Base-by-base conservation (phyloP, 257 asterid species). In the Nicotiana tomentosiformis region DNA sequence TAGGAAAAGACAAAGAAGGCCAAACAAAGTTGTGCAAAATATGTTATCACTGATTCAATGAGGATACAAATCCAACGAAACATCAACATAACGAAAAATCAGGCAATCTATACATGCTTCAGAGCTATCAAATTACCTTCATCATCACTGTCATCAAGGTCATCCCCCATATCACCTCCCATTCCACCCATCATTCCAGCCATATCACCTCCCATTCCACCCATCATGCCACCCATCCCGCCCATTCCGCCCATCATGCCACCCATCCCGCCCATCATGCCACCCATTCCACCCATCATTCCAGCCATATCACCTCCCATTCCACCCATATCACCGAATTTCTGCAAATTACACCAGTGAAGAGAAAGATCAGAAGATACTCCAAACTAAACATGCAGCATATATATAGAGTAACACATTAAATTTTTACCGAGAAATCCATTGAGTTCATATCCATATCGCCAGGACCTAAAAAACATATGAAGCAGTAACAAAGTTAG, bases 391-490 rank as follows among this genome's bases (percentile, higher is more conserved):
- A 64, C 5, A 60, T 4, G 15, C 29, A 10, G 17, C 79, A 74
- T 14, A 49, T 23, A 78, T 5, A 29, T 26, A 58, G 15, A 46
- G 33, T 4, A 66, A 57, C 35, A 5, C 62, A 43, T 9, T 35
- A 60, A 49, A 37, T 15, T 67, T 91, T 88, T 88, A 95, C 99
- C 17, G 99, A 95, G 90, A 95, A 95, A 85, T 93, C 99, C 99
- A 95, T 95, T 49, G 96, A 95, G 70, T 98, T 96, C 89, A 89
- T 8, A 86, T 95, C 99, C 61, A 90, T 5, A 82, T 95, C 97
- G 17, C 89, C 82, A 17, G 99, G 93, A 82, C 94, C 99, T 93
- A 90, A 66, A 84, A 35, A 18, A 82, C 72, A 61, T 49, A 69
- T 17, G 6, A 84, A 64, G 68, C 43, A 76, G 39, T 39, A 81